These are phyloP conservation scores for Zarea fungicola DNA, from an alignment of 2,329 filamentous ascomycete species.

Conservation along the genomic window DNA sequence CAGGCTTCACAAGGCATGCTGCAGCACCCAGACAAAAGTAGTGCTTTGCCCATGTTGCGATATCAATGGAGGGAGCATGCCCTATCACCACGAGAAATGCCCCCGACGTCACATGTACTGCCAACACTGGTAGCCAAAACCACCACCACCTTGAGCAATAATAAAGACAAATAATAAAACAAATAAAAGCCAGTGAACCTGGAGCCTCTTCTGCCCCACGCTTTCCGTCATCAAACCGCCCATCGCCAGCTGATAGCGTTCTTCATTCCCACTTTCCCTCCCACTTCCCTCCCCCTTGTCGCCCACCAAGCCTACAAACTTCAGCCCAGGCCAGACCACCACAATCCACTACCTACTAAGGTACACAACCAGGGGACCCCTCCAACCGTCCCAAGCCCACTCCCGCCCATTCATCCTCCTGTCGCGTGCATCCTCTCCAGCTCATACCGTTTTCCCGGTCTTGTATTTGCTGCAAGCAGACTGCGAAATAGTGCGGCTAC, in stretches of 20 bases:
- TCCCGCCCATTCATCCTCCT: constrained; percentile 6
- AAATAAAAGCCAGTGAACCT: background rate
- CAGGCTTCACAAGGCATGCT: background rate
- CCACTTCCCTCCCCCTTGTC: too few species aligned
- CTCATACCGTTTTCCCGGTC: constrained; percentile 1
- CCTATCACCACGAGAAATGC: too few species aligned
- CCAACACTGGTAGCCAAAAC: too few species aligned
- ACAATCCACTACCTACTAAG: too few species aligned
- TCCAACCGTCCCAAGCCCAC: background rate
- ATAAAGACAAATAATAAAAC: too few species aligned
- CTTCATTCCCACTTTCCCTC: too few species aligned
- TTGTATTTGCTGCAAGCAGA: background rate
- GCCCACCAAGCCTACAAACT: too few species aligned
- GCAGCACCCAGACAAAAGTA: background rate
- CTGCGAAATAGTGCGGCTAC: background rate
- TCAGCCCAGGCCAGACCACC: too few species aligned
- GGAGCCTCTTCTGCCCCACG: too few species aligned
- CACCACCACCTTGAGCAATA: too few species aligned
- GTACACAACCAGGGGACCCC: background rate
- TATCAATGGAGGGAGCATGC: background rate
- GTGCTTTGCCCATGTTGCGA: background rate
- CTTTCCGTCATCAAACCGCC: too few species aligned
- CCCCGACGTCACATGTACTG: background rate
- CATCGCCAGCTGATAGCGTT: too few species aligned
- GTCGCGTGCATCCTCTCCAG: constrained; percentile 7